phyloP scores from a whole-genome alignment of 1,139 yeast genomes.

The Candida sanyaensis region DNA sequence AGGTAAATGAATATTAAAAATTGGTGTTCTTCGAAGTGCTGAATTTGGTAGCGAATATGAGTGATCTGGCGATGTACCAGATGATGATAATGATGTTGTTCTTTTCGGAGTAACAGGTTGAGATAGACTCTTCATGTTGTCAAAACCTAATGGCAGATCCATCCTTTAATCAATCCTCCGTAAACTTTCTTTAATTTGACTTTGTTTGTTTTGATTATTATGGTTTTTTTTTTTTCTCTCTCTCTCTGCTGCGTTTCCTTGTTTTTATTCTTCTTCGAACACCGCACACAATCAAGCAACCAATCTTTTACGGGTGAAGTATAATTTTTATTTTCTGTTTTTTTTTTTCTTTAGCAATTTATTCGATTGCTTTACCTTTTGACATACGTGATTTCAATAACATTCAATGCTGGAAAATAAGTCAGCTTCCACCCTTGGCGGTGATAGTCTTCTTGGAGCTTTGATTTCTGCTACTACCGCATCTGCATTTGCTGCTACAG shows the following conservation, averaged over 20 bases:
- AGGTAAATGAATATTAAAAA: constrained; percentile 8
- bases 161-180: neutral
- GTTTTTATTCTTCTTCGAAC: no score
- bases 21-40: constrained; percentile 1
- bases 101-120: constrained; percentile 11
- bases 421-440: constrained; percentile 9
- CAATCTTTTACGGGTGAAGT: no score
- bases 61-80: neutral
- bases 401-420: constrained; percentile 5
- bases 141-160: neutral
- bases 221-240: neutral
- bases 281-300: no score
- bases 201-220: neutral
- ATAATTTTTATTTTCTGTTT: no score
- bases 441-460: constrained; percentile 54
- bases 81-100: neutral
- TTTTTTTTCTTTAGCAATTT: neutral
- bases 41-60: constrained; percentile 8
- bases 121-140: constrained; percentile 3
- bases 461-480: constrained; percentile 77
- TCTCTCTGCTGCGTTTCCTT: neutral
- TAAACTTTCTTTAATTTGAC: neutral
- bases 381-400: neutral
- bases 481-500: constrained; percentile 66
- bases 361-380: neutral